Evolutionary conservation across 1,284 basidiomycete genomes (phyloP), one percentile per base, ranked within the genome.

Genomic region (Tilletiaria anomala): DNA sequence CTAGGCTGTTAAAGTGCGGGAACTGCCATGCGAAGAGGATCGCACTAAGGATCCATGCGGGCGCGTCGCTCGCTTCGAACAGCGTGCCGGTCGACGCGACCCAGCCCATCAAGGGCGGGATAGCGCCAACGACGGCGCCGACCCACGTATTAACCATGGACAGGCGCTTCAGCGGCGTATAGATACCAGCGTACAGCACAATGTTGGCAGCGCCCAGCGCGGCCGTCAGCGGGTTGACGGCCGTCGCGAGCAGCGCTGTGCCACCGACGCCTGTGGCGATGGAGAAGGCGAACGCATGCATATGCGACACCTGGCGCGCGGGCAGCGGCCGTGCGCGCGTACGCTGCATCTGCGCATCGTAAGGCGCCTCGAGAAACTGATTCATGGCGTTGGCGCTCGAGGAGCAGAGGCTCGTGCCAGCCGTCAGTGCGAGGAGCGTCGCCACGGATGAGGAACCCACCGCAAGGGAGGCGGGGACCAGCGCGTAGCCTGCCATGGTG

Each of bases 101-200:
- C 89, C 91, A 97, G 40, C 91, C 91, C 84, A 99, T 97, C 39
- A 97, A 71, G 2, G 93, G 89, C 2, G 91, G 93, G 10, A 96
- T 73, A 0, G 75, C 89, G 23, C 91, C 91, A 1, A 99, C 89
- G 32, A 96, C 73, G 0, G 85, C 76, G 6, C 91, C 91, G 8
- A 94, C 76, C 91, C 91, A 96, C 2, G 91, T 97, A 67, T 94
- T 97, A 57, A 73, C 72, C n/a, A 84, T 75, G 50, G 76, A 79
- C 57, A 78, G 78, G n/a, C 93, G 76, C 68, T 99, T 97, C 71
- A 91, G 74, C 66, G 81, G 85, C 2, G 93, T 99, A 69, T 99
- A 99, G 15, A 81, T 70, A 1, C 83, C 87, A 1, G 87, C 80
- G 69, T 99, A 99, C 3, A 97, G 76, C 2, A 76, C 73, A 53